Conservation (phyloP, 441 rosid genomes). For the Euphorbia celastroides region DNA sequence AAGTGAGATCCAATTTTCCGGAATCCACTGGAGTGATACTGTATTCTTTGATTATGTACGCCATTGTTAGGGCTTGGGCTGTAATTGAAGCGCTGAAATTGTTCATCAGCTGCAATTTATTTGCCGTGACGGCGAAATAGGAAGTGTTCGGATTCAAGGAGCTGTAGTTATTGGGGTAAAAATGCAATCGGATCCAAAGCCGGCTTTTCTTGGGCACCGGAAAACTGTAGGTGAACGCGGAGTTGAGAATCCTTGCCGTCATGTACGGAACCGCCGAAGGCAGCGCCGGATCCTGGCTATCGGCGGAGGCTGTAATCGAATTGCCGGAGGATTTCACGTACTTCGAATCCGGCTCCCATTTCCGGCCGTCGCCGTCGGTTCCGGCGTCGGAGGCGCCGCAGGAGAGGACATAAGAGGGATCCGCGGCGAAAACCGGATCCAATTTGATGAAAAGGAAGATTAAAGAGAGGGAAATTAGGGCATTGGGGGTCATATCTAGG, state of each 20-base stretch:
- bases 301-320: conserved; percentile 38
- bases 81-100: conserved; percentile 68
- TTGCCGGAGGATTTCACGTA: conserved; percentile 16
- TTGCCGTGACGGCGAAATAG: conserved; percentile 45
- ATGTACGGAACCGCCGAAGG: conserved; percentile 72
- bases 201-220: conserved; percentile 40
- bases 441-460: no score
- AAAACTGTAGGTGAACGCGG: conserved; percentile 43
- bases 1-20: conserved; percentile 41
- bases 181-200: conserved; percentile 60
- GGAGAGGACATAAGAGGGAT: not conserved
- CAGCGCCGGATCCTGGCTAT: conserved; percentile 63
- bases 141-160: conserved; percentile 38
- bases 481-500: conserved; percentile 36
- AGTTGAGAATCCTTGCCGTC: conserved; percentile 63
- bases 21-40: conserved; percentile 34
- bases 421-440: no score
- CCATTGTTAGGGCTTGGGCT: conserved; percentile 63
- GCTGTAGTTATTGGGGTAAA: conserved; percentile 55
- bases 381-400: no score
- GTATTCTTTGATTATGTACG: conserved; percentile 60
- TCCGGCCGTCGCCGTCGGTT: no score
- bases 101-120: conserved; percentile 52
- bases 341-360: not conserved
- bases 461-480: no score